Conservation (phyloP, 805 yeast genomes). For the Candida sonorensis region DNA sequence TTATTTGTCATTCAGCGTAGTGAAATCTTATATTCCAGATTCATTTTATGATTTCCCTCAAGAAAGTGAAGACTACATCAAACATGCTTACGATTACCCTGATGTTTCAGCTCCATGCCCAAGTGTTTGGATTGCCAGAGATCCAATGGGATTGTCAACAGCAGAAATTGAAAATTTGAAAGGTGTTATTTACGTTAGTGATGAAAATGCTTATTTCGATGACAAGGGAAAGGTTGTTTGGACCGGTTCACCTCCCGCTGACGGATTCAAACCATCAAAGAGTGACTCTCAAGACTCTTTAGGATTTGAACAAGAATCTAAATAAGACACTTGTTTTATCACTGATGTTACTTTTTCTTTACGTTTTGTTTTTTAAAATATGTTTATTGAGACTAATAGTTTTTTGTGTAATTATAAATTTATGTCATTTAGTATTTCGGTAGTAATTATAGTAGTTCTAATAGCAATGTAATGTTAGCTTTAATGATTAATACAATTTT, state of each 20-base stretch:
- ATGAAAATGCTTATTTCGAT: slow-evolving; percentile 57
- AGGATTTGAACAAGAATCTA: no score
- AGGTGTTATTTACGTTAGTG: slow-evolving; percentile 54
- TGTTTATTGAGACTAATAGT: no score
- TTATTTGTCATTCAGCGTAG: slow-evolving; percentile 43
- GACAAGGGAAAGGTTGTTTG: slow-evolving; percentile 41
- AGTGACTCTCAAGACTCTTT: no score
- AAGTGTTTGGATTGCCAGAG: slow-evolving; percentile 87
- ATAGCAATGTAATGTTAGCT: no score
- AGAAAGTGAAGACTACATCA: slow-evolving; percentile 35
- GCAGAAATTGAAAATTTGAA: slow-evolving; percentile 49
- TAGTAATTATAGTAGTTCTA: no score
- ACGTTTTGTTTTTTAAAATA: no score
- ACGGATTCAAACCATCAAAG: background rate
- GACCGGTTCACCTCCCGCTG: slow-evolving; percentile 47
- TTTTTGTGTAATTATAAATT: no score
- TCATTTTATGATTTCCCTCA: slow-evolving; percentile 45
- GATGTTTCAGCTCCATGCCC: slow-evolving; percentile 65
- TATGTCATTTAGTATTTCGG: no score
- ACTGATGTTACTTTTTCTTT: no score
- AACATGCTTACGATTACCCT: slow-evolving; percentile 73
- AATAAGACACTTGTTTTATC: no score
- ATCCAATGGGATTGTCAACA: slow-evolving; percentile 75
- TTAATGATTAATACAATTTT: no score
- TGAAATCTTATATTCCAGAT: slow-evolving; percentile 49